A percentile compares a stretch with the other conserved stretches of the same genome.
Conservation (phyloP, 2,329 filamentous ascomycete species). For the Colletotrichum cereale region DNA sequence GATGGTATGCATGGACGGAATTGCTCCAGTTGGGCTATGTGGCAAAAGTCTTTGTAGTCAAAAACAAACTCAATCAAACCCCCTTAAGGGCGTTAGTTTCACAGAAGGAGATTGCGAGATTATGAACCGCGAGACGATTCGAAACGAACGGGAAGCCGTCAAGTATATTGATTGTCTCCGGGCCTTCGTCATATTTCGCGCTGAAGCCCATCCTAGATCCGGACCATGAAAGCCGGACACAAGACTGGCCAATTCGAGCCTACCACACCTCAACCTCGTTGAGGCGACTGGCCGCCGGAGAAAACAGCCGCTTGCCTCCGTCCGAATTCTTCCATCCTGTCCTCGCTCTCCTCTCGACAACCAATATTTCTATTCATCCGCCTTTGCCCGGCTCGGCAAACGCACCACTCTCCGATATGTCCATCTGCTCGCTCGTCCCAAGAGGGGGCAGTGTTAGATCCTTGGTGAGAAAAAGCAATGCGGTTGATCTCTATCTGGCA, state of each 20-base stretch:
- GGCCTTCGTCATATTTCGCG: neutral
- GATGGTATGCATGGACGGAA: neutral
- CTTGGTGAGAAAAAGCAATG: neutral
- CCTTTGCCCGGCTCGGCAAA: slow-evolving; percentile 35
- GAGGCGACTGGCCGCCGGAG: neutral
- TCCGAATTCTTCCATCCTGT: neutral
- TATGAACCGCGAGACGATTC: neutral
- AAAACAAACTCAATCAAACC: neutral
- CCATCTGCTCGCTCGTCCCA: neutral
- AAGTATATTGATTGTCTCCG: neutral
- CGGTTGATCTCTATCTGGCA: neutral
- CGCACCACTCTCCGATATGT: neutral
- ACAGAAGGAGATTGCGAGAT: neutral
- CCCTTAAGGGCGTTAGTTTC: neutral
- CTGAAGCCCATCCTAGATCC: neutral
- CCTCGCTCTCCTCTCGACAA: neutral
- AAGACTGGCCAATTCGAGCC: neutral
- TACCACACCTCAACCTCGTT: too few relatives aligned
- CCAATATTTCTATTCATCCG: slow-evolving; percentile 25
- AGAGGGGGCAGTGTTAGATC: neutral
- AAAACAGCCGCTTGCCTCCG: slow-evolving; percentile 13
- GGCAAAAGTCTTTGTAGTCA: neutral
- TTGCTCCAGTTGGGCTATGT: neutral
- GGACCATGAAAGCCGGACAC: neutral
- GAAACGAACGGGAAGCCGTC: neutral